A percentile compares a stretch with the other conserved stretches of the same genome.
Conservation (phyloP, 495 filamentous ascomycete species). For the Hypoxylon fragiforme region DNA sequence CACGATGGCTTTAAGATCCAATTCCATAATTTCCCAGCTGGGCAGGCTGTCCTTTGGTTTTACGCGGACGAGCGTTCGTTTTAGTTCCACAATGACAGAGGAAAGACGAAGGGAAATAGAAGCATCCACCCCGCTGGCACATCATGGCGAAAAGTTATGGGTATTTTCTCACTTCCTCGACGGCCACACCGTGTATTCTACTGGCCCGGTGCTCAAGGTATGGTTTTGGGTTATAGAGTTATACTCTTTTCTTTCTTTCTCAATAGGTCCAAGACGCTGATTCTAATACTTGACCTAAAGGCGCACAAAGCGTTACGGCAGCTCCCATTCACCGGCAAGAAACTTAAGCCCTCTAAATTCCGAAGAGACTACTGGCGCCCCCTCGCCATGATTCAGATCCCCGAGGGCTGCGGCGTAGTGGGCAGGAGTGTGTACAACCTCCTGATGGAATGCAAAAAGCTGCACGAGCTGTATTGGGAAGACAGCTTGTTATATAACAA, state of each 20-base stretch:
- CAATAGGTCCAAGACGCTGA: neutral
- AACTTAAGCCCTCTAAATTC: slow-evolving; percentile 73
- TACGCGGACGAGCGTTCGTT: slow-evolving; percentile 27
- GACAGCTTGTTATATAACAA: slow-evolving; percentile 56
- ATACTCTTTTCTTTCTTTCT: neutral
- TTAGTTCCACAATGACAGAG: slow-evolving; percentile 6
- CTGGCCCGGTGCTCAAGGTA: slow-evolving; percentile 71
- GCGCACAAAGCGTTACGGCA: slow-evolving; percentile 61
- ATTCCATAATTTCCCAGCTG: slow-evolving; percentile 30
- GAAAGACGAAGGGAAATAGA: neutral
- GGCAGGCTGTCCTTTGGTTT: slow-evolving; percentile 30
- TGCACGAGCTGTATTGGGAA: slow-evolving; percentile 68
- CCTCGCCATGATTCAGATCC: slow-evolving; percentile 74
- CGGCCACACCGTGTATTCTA: slow-evolving; percentile 82
- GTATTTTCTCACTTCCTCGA: slow-evolving; percentile 78
- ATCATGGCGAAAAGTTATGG: slow-evolving; percentile 73
- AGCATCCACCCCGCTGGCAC: slow-evolving; percentile 35
- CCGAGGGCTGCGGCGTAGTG: slow-evolving; percentile 52
- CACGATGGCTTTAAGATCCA: slow-evolving; percentile 34
- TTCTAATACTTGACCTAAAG: neutral
- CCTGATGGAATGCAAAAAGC: slow-evolving; percentile 76
- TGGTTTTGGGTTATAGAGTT: slow-evolving; percentile 13
- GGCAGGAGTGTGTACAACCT: slow-evolving; percentile 77
- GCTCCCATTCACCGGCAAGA: slow-evolving; percentile 87
- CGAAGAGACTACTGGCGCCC: slow-evolving; percentile 93